Evolutionary conservation across 2,329 filamentous ascomycete genomes (phyloP), one percentile per base, ranked within the genome.

Genomic region (Laburnicola sp.): DNA sequence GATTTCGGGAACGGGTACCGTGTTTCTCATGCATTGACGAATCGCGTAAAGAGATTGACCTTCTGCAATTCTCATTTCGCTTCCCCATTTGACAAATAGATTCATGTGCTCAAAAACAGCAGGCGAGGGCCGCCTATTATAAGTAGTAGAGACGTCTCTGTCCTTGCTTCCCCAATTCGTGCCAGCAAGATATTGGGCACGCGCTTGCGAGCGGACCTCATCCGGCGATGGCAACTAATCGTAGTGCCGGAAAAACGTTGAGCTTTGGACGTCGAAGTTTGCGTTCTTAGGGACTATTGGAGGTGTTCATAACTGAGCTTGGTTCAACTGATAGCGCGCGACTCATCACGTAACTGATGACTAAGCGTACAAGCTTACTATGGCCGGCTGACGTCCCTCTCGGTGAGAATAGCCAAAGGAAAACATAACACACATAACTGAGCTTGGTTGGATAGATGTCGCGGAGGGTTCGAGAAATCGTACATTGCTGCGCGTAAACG

Each of bases 1-100:
- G 22, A 75, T 51, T 50, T 74, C 69, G 9, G 71, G 72, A 30
- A 74, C 70, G 6, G 70, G 70, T 16, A 74, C 60, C 43, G 47
- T 6, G 25, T 56, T 56, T 26, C 49, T 31, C 5, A 72, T 50
- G 22, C 56, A 32, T 11, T 46, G 43, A 32, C 51, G 45, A 43
- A 72, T 44, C 10, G 57, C 57, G 60, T 66, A 72, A 10, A 73
- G 63, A 48, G 45, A 60, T 55, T 68, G 64, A 22, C 53, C 71
- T 51, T 74, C 71, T 4, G 63, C 51, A 41, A 71, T 45, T 16
- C 47, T 45, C 6, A 65, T 53, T 21, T 49, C 10, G 27, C 34
- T 54, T 48, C 68, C 70, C 58, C 62, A 70, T 50, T 74, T 75
- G 16, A 73, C 66, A 47, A 74, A 54, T 27, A 74, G 56, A 8